Percentiles rank a stretch among this genome's conserved stretches.
These are phyloP conservation scores for Cicer judaicum DNA, from an alignment of 306 rosid genomes.

Conservation along the genomic window DNA sequence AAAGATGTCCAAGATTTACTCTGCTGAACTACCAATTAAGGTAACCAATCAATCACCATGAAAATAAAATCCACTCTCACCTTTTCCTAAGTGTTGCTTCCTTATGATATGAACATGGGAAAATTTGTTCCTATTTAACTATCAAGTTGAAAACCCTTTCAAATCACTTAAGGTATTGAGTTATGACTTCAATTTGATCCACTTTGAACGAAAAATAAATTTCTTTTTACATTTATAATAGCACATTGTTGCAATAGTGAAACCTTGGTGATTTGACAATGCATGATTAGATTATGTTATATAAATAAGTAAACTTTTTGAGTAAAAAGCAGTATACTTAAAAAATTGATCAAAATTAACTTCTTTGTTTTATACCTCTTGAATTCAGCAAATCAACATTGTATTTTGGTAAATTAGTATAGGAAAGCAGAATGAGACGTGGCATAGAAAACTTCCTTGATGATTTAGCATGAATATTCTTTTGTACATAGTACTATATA, in stretches of 20 bases:
- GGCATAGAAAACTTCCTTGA: not conserved
- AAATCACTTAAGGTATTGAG: not conserved
- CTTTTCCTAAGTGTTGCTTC: conserved; percentile 9
- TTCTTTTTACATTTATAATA: no score
- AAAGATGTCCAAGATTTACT: conserved; percentile 63
- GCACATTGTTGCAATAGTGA: no score
- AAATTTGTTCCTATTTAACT: not conserved
- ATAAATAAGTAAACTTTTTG: no score
- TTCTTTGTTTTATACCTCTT: not conserved
- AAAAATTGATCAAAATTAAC: no score
- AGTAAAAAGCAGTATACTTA: no score
- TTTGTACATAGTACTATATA: not conserved
- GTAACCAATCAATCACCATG: conserved; percentile 48
- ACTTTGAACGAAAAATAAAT: no score
- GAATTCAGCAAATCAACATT: not conserved
- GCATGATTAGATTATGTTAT: not conserved
- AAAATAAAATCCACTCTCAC: not conserved
- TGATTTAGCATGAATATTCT: not conserved
- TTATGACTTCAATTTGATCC: no score
- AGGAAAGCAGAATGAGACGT: not conserved
- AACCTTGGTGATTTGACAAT: not conserved
- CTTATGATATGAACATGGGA: conserved; percentile 6
- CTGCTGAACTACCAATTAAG: conserved; percentile 66
- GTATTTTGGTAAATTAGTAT: not conserved
- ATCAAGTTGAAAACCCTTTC: not conserved